These are phyloP conservation scores for Trifolium dubium DNA, from an alignment of 306 rosid genomes.

Conservation along the genomic window DNA sequence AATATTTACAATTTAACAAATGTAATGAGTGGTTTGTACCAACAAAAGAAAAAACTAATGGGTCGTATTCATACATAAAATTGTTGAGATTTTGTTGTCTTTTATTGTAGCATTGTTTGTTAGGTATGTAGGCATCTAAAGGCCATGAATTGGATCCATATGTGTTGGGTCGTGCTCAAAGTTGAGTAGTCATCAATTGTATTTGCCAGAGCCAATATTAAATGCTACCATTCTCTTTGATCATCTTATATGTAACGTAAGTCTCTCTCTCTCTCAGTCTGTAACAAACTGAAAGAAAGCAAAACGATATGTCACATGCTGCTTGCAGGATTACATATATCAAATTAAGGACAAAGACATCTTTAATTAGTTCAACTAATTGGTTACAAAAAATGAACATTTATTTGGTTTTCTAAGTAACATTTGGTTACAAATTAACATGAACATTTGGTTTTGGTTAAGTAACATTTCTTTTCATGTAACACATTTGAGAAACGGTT, in stretches of 20 bases:
- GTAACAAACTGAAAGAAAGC: slow-evolving; percentile 32
- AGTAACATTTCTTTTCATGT: neutral
- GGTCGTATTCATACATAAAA: slow-evolving; percentile 19
- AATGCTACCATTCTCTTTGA: slow-evolving; percentile 31
- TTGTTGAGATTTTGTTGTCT: slow-evolving; percentile 20
- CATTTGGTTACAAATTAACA: neutral
- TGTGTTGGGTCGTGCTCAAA: slow-evolving; percentile 33
- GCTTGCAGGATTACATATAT: neutral
- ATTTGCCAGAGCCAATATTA: slow-evolving; percentile 9
- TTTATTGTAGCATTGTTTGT: slow-evolving; percentile 17
- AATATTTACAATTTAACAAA: too few species aligned
- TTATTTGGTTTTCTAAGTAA: neutral
- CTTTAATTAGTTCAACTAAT: neutral
- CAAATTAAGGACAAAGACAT: neutral
- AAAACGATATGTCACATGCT: slow-evolving; percentile 13
- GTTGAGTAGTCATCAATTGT: slow-evolving; percentile 20
- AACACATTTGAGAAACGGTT: too few species aligned
- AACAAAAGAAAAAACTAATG: neutral
- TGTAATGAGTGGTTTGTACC: too few species aligned
- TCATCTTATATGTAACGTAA: neutral
- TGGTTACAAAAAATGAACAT: neutral
- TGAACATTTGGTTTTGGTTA: neutral
- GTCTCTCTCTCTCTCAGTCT: neutral
- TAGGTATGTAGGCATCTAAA: slow-evolving; percentile 15
- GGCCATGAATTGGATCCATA: slow-evolving; percentile 6